Evolutionary conservation across 164 flowering plant species (phyloP).

Genomic region (Cinnamomum chago): DNA sequence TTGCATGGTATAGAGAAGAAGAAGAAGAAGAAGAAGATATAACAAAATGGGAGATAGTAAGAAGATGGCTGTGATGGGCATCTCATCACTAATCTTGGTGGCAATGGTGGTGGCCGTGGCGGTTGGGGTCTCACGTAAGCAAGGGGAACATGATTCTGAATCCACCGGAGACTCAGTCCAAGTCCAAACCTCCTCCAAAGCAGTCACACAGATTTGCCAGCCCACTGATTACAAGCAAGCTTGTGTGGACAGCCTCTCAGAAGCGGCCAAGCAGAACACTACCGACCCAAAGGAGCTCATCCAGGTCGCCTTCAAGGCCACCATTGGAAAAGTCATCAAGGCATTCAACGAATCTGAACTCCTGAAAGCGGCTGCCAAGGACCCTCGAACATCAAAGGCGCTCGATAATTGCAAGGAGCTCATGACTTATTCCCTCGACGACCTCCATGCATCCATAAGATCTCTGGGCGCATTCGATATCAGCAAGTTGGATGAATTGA

Average conservation of each 20-base stretch:
- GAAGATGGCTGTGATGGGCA: slow-evolving; percentile 35
- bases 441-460: slow-evolving; percentile 26
- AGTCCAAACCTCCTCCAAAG: slow-evolving; percentile 34
- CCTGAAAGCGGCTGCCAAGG: slow-evolving; percentile 43
- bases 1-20: background rate
- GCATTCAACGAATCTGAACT: slow-evolving; percentile 31
- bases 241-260: slow-evolving; percentile 38
- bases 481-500: slow-evolving; percentile 32
- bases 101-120: slow-evolving; percentile 59
- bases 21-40: background rate
- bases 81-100: slow-evolving; percentile 43
- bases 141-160: background rate
- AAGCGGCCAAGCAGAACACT: slow-evolving; percentile 27
- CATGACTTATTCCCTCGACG: slow-evolving; percentile 37
- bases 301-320: slow-evolving; percentile 37
- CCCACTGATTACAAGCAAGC: slow-evolving; percentile 54
- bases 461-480: slow-evolving; percentile 20
- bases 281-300: slow-evolving; percentile 58
- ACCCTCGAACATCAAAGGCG: slow-evolving; percentile 35
- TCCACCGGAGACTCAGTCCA: background rate
- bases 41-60: slow-evolving; percentile 12
- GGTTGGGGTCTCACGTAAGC: slow-evolving; percentile 23
- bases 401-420: slow-evolving; percentile 32
- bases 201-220: slow-evolving; percentile 47
- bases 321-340: slow-evolving; percentile 26